phyloP scores from a whole-genome alignment of 2,329 filamentous ascomycete genomes.

The Parafenestella ontariensis region DNA sequence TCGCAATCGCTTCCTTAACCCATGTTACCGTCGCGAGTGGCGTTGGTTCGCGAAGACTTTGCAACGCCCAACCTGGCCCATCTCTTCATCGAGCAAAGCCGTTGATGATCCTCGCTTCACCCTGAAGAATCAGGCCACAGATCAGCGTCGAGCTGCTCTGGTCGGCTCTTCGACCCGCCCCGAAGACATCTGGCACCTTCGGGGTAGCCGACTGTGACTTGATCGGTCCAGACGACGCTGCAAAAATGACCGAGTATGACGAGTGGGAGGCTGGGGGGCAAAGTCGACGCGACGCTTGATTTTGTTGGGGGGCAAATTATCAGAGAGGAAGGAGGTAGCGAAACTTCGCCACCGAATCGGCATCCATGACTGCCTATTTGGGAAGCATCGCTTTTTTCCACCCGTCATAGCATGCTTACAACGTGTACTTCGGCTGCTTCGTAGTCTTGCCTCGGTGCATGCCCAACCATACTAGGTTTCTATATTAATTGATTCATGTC shows the following conservation, averaged over 20 bases:
- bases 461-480: background rate
- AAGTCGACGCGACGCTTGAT: constrained; percentile 12
- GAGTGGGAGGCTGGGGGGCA: constrained; percentile 12
- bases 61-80: constrained; percentile 6
- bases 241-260: background rate
- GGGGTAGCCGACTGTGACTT: constrained; percentile 21
- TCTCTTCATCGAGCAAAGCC: constrained; percentile 8
- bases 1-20: constrained; percentile 31
- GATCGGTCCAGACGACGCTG: constrained; percentile 10
- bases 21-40: constrained; percentile 16
- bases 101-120: constrained; percentile 32
- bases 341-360: constrained; percentile 23
- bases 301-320: constrained; percentile 1
- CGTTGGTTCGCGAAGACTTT: constrained; percentile 14
- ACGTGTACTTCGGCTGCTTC: background rate
- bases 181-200: constrained; percentile 7
- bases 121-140: constrained; percentile 31
- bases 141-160: constrained; percentile 25
- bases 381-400: constrained; percentile 11
- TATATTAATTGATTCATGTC: background rate
- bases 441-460: background rate
- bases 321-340: constrained; percentile 8
- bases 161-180: constrained; percentile 5
- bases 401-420: constrained; percentile 2
- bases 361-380: constrained; percentile 15